Evolutionary conservation across 139 green algal genomes (phyloP), one percentile per base, ranked within the genome.

Genomic region (Tetraselmis chui): DNA sequence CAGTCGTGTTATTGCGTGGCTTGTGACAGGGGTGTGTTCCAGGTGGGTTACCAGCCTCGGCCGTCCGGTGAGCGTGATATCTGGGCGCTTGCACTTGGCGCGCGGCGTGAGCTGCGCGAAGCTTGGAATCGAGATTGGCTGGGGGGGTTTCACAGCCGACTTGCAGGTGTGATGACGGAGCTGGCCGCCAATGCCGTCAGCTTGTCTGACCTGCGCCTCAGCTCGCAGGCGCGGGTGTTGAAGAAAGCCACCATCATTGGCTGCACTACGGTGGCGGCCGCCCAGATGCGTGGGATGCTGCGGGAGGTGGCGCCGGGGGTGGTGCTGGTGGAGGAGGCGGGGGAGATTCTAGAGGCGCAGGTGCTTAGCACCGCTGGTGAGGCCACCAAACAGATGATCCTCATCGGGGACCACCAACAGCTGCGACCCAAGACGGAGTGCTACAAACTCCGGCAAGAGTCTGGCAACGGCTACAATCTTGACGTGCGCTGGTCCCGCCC

Each of bases 291-390:
- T 30, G 25, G 76, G 23, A 28, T 84, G 27, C 76, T 79, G 29
- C 28, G 31, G 29, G 80, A 59, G 45, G 81, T 89, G 74, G 77
- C 25, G 22, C 84, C 84, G 23, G 82, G 80, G 29, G 86, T 94
- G 2, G 87, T 95, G 59, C 86, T 95, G 79, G 86, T 96, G 80
- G 92, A 96, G 86, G 93, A 96, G 86, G 93, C 93, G 29, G 91
- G 84, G 0, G 93, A 96, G 86, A 86, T 96, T 59, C 86, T 95
- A 78, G 93, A 95, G 86, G 86, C 92, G 0, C 92, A 96, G 78
- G 85, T 94, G 22, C 85, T 96, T 1, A 90, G 91, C 29, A 89
- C 83, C 83, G 79, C 95, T 11, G 85, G 83, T 5, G 31, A 80
- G 1, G 76, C 81, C 1, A 94, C 89, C 5, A 75, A 95, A 84